Percentiles rank a stretch among this genome's conserved stretches.
phyloP scores from a whole-genome alignment of 768 basidiomycete species.

The Cystoderma amianthinum region DNA sequence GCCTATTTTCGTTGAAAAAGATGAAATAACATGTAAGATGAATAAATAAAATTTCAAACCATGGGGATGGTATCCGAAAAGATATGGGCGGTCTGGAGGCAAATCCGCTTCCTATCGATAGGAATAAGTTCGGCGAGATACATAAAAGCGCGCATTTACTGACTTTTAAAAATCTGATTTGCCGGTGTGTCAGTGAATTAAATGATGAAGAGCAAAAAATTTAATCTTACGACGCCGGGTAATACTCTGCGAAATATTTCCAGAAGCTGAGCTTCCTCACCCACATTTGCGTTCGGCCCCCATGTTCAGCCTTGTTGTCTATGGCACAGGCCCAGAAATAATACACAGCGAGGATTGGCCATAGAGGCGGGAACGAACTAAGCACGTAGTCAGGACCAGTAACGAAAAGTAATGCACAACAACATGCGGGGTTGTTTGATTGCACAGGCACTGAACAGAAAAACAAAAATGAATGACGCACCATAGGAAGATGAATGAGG shows the following conservation, averaged over 20 bases:
- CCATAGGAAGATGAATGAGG: conserved; percentile 77
- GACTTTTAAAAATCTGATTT: no score
- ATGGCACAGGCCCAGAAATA: conserved; percentile 73
- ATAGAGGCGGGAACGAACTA: conserved; percentile 84
- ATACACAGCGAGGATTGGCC: conserved; percentile 80
- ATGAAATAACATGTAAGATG: conserved; percentile 5
- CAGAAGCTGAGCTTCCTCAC: conserved; percentile 66
- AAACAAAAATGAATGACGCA: conserved; percentile 28
- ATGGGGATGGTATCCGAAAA: conserved; percentile 99
- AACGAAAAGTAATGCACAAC: no score
- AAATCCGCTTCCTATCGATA: conserved; percentile 91
- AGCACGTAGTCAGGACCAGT: background rate
- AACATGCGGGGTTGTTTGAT: no score
- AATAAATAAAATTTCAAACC: conserved; percentile 37
- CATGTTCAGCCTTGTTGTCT: conserved; percentile 68
- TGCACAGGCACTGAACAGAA: no score
- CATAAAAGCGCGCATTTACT: background rate
- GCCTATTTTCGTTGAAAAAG: conserved; percentile 42
- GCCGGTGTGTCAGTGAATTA: background rate
- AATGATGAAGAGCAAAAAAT: no score
- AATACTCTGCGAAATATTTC: conserved; percentile 90
- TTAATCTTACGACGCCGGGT: conserved; percentile 86
- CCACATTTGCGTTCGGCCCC: conserved; percentile 71
- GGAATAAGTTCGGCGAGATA: no score
- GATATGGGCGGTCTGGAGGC: conserved; percentile 86